These are phyloP conservation scores for Bothriochloa decipiens DNA, from an alignment of 176 grass and related monocot species.

Conservation along the genomic window DNA sequence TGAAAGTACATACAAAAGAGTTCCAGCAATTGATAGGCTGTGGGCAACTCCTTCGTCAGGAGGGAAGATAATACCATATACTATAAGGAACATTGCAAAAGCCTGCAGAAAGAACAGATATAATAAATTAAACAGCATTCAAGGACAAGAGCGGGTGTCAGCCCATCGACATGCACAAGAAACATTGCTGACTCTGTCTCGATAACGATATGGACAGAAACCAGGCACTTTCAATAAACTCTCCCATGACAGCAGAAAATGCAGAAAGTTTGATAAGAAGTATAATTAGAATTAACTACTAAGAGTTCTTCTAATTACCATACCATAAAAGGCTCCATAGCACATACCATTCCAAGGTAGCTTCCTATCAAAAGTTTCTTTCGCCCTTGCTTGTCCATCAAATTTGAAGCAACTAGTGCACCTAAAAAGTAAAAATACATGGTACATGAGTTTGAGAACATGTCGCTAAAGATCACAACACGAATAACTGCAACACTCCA, in stretches of 20 bases:
- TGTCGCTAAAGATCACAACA: constrained; percentile 9
- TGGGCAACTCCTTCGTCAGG: constrained; percentile 77
- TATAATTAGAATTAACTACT: not conserved
- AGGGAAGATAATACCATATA: constrained; percentile 72
- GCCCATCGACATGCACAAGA: not conserved
- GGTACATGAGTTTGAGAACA: constrained; percentile 43
- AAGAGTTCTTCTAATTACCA: not conserved
- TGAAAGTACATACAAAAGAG: constrained; percentile 73
- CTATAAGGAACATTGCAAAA: constrained; percentile 91
- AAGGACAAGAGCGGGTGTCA: constrained; percentile 13
- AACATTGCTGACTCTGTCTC: constrained; percentile 8
- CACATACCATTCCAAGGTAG: constrained; percentile 90
- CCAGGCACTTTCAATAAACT: not conserved
- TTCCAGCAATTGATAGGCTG: constrained; percentile 74
- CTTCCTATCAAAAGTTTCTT: constrained; percentile 93
- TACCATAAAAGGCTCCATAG: constrained; percentile 3
- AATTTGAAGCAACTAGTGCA: constrained; percentile 79
- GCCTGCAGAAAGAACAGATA: constrained; percentile 60
- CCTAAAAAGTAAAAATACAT: constrained; percentile 57
- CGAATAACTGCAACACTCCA: too few relatives aligned
- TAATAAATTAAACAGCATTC: not conserved
- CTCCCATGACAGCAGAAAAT: constrained; percentile 9
- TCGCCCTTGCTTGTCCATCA: constrained; percentile 98
- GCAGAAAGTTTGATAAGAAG: not conserved
- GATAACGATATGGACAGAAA: constrained; percentile 29